Conservation (phyloP, 352 stramenopile genomes). For the Phytophthora tubulina region DNA sequence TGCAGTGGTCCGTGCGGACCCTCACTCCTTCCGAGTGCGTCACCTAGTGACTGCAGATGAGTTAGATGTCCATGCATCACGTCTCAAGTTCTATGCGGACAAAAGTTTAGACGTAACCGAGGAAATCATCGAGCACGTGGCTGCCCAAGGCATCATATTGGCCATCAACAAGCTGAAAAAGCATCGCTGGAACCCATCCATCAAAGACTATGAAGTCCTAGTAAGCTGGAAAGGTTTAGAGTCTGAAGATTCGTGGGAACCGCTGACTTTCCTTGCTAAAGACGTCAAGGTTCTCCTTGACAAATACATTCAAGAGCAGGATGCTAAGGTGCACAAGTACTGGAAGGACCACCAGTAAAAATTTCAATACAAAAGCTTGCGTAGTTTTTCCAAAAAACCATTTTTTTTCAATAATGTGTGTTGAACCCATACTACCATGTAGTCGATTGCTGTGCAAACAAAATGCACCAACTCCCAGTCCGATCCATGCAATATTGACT, state of each 20-base stretch:
- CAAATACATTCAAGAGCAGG: background rate
- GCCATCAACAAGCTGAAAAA: background rate
- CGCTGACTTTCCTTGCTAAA: background rate
- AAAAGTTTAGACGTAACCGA: background rate
- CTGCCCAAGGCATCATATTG: constrained; percentile 9
- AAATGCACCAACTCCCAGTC: background rate
- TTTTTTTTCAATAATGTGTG: background rate
- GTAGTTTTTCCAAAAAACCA: background rate
- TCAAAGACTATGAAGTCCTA: constrained; percentile 2
- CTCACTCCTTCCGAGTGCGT: background rate
- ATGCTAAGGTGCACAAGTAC: background rate
- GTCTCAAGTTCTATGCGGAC: constrained; percentile 13
- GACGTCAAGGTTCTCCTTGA: background rate
- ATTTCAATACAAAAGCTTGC: background rate
- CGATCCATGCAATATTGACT: background rate
- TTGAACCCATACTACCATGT: background rate
- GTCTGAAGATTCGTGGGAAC: constrained; percentile 5
- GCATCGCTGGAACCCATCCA: background rate
- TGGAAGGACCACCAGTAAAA: background rate
- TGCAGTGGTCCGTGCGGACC: background rate
- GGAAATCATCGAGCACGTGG: constrained; percentile 9
- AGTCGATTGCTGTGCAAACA: background rate
- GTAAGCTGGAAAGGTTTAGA: background rate
- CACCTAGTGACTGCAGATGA: constrained; percentile 3
- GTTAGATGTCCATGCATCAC: background rate